Evolutionary conservation across 306 rosid genomes (phyloP).

Genomic region (Casuarina cunninghamiana): DNA sequence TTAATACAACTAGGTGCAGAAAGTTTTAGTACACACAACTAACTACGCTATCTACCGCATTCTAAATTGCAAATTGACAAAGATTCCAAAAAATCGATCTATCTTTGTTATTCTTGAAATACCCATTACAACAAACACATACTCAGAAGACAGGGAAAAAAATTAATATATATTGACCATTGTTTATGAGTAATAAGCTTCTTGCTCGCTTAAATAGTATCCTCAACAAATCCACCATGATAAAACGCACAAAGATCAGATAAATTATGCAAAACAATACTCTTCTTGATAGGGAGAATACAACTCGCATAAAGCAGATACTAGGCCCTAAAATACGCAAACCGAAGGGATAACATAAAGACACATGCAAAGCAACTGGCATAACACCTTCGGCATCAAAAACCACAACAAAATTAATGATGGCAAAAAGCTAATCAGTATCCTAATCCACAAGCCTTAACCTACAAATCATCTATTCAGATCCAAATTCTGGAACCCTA

Average conservation of each 20-base stretch:
- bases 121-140: no score
- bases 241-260: neutral
- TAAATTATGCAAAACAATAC: neutral
- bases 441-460: constrained; percentile 8
- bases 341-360: no score
- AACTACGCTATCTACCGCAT: no score
- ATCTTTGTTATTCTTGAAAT: no score
- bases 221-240: neutral
- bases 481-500: constrained; percentile 2
- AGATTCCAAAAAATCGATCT: no score
- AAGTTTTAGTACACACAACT: no score
- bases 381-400: neutral
- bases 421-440: neutral
- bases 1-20: no score
- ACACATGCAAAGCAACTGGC: neutral
- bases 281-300: neutral
- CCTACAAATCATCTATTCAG: neutral
- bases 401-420: neutral
- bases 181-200: neutral
- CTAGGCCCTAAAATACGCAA: neutral
- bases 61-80: no score
- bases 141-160: neutral
- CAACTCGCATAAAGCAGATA: neutral
- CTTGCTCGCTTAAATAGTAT: neutral
- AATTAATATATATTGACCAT: neutral